Evolutionary conservation across 805 yeast genomes (phyloP), one percentile per base, ranked within the genome.

Genomic region (Metschnikowia picachoensis): DNA sequence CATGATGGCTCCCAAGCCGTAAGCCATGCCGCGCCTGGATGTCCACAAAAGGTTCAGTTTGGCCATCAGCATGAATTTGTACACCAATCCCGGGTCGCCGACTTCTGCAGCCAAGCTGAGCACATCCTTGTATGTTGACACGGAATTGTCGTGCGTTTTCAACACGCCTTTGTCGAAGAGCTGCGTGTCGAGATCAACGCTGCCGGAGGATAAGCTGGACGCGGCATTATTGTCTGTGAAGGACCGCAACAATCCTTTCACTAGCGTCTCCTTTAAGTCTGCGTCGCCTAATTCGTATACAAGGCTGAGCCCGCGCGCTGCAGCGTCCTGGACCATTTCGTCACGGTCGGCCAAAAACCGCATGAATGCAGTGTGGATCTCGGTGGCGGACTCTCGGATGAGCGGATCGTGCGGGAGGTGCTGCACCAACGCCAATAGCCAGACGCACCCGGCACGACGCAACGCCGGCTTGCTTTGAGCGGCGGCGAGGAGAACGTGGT

Each of bases 81-180:
- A 92, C 4, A 92, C 97, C 53, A 92, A 76, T 53, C 94, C 79
- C 12, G 98, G 96, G 64, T 92, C 97, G 28, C 98, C 98, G 9
- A 90, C 95, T 60, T 92, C 99, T 1, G 94, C 81, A 0, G 99
- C 97, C 41, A 92, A 71, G 56, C 73, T 87, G 56, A 92, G 72
- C 29, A 92, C 87, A 64, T 92, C 99, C 57, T 85, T 87, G 62
- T 92, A 92, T 0, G 98, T 91, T 0, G 95, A 86, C 3, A 92
- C 82, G 0, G 96, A 86, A 1, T 92, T 90, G 50, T 87, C 94
- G 39, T 83, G 85, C 0, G 96, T 87, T 41, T 78, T 84, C 55
- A 92, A 66, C 4, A 80, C 74, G 33, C 95, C 96, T 1, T 87
- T 83, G 37, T 88, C 96, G 61, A 92, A 92, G 11, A 92, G 67